Base-by-base conservation (phyloP, 768 basidiomycete genomes). In the Leccinellum luteum region DNA sequence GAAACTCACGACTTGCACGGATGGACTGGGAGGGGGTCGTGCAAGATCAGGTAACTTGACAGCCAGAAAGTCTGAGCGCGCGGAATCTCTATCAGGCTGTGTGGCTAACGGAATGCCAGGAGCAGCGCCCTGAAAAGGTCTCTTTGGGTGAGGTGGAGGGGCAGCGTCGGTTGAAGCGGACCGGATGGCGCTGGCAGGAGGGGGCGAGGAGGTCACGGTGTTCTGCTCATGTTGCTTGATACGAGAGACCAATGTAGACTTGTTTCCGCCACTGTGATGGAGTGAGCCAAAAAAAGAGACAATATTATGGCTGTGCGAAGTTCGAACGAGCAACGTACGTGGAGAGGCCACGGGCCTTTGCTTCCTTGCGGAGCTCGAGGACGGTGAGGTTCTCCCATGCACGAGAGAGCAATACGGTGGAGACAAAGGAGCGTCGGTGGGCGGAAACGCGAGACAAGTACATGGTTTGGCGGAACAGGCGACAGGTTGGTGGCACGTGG, bases 41-140 rank as follows among this genome's bases (percentile, higher is more conserved):
- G 80, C 76, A 15, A 81, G 66, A 60, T 86, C 78, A 21, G 90
- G 90, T 44, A 92, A 66, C 50, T 73, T 75, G 63, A 88, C 69
- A 59, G 79, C 77, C 61, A 83, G 66, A 55, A 78, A 79, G 21
- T 69, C 68, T 7, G 74, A 57, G 13, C 72, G 67, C 21, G 62
- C 48, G 31, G 59, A 57, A 15, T 55, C 52, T 12, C 43, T 54
- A 19, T 43, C 6, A 5, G 56, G 59, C 21, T 73, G 70, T 3
- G 75, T 56, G 19, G 72, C 60, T 21, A 77, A 69, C 17, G 79
- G 83, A 14, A 80, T 71, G 21, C 80, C 79, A 23, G 81, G 75
- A 6, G 78, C 68, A 59, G 69, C 61, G 35, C 76, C 68, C 65
- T 57, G 65, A 32, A 59, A 63, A 15, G 60, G 61, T 57, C 65